phyloP scores from a whole-genome alignment of 257 asterid genomes.

The Ballota nigra region DNA sequence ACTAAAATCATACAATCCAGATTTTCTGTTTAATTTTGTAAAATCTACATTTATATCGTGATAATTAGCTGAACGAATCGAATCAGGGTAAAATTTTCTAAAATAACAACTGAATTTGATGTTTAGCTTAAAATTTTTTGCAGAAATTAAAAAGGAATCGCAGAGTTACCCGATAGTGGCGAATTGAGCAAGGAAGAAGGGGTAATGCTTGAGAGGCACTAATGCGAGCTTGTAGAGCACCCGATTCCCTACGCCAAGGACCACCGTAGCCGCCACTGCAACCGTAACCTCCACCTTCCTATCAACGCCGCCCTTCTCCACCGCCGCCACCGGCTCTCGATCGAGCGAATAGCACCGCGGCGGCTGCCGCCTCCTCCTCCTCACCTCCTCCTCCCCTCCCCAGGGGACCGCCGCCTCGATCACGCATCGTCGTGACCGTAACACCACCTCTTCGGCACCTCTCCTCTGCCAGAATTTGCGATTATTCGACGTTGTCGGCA shows the following conservation, averaged over 20 bases:
- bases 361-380: conserved; percentile 24
- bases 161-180: conserved; percentile 82
- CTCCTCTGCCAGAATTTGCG: conserved; percentile 19
- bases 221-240: conserved; percentile 92
- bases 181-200: conserved; percentile 91
- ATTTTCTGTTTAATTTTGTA: not conserved
- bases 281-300: conserved; percentile 60
- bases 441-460: conserved; percentile 19
- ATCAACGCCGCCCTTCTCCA: conserved; percentile 30
- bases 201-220: conserved; percentile 82
- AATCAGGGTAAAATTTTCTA: not conserved
- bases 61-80: not conserved
- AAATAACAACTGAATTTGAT: not conserved
- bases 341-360: conserved; percentile 34
- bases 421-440: conserved; percentile 32
- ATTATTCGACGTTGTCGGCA: conserved; percentile 18
- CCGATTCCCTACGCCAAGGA: conserved; percentile 88
- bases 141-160: not conserved
- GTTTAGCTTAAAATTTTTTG: conserved; percentile 4
- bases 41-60: not conserved
- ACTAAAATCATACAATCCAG: not conserved
- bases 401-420: conserved; percentile 33
- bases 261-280: conserved; percentile 77
- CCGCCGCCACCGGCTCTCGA: conserved; percentile 35
- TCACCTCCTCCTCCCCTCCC: conserved; percentile 26